Evolutionary conservation across 2,329 filamentous ascomycete genomes (phyloP), one percentile per base, ranked within the genome.

Genomic region (Claviceps arundinis): DNA sequence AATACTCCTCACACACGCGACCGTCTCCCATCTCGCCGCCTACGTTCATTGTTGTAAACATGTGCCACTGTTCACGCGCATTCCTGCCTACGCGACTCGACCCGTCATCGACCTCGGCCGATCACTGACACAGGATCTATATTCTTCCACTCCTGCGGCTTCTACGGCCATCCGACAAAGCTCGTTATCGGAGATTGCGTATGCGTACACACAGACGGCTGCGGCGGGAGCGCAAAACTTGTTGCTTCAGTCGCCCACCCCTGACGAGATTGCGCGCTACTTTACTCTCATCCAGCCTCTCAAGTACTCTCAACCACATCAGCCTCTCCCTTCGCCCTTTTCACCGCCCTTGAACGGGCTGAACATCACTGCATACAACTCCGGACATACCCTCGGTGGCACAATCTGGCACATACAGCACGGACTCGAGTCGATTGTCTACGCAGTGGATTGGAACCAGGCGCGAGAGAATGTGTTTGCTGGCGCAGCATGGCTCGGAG

Each of bases 341-440:
- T 94, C 89, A 2, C 89, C 90, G 4, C 86, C 91, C 1, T 74
- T 96, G 16, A 90, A 93, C 59, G 90, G 90, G 4, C 79, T 98
- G 17, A 95, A 89, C 2, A 87, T 98, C 58, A 98, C 93, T 1
- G 93, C 93, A 0, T 97, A 97, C 71, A 95, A 94, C 68, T 89
- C 93, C 7, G 93, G 93, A 57, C 91, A 96, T 65, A 96, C 91
- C 0, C 78, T 97, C 0, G 93, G 93, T 66, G 93, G 93, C 52
- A 97, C 93, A 24, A 95, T 98, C 72, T 98, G 93, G 93, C 91
- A 97, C 62, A 90, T 98, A 57, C 91, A 97, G 62, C 89, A 97
- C 71, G 89, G 90, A 0, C 78, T 96, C 64, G 93, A 98, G 66
- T 96, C 90, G 1, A 91, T 98, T 43, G 90, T 98, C 1, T 97